A percentile compares a stretch with the other conserved stretches of the same genome.
These are phyloP conservation scores for Suillus discolor DNA, from an alignment of 768 basidiomycete genomes.

Conservation along the genomic window DNA sequence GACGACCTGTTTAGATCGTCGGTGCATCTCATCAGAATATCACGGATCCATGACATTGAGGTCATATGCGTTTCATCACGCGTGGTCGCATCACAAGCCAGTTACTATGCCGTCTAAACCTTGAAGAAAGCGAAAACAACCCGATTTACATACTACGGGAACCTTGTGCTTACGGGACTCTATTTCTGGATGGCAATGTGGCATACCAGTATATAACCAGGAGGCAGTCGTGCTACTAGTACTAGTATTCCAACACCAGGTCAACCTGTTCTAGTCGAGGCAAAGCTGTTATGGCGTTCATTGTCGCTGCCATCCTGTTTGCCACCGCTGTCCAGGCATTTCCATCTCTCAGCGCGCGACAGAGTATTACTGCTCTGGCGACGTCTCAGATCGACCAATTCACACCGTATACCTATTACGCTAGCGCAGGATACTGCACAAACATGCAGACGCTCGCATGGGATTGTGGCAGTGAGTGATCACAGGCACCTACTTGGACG, in stretches of 20 bases:
- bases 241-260: not conserved
- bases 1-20: not conserved
- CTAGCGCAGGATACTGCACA: slow-evolving; percentile 52
- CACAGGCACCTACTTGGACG: not conserved
- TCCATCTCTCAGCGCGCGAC: slow-evolving; percentile 34
- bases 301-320: slow-evolving; percentile 19
- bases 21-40: too few species aligned
- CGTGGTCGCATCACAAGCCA: not conserved
- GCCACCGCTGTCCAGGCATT: slow-evolving; percentile 17
- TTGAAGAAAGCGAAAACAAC: not conserved
- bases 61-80: not conserved
- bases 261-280: not conserved
- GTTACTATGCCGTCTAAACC: not conserved
- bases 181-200: not conserved
- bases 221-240: too few species aligned
- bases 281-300: slow-evolving; percentile 18
- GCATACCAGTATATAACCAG: not conserved
- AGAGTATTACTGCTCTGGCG: slow-evolving; percentile 42
- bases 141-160: not conserved
- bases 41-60: not conserved
- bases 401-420: slow-evolving; percentile 52
- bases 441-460: slow-evolving; percentile 46
- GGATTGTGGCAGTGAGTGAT: slow-evolving; percentile 55
- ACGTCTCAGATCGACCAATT: slow-evolving; percentile 44
- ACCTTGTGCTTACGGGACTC: not conserved